Base-by-base conservation (phyloP, 306 rosid species). In the Arachis stenosperma region DNA sequence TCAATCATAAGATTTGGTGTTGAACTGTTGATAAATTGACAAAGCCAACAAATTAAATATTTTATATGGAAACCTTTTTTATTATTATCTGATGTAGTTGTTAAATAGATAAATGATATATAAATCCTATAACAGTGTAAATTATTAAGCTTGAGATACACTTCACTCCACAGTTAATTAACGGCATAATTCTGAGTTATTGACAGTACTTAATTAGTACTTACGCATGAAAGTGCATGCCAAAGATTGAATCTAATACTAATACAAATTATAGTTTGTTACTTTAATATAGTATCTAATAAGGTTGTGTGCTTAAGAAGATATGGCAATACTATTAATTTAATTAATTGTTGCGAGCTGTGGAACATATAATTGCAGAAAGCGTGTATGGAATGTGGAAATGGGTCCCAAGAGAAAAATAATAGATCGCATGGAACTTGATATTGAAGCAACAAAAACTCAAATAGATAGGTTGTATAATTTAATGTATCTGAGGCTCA, bases 371-470 rank as follows among this genome's bases (percentile, higher is more conserved):
- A 6, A 71, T 39, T 11, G 10, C 2, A 5, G 51, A 70, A 43
- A 51, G 41, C 36, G 27, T 42, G 37, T 15, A 36, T 8, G 10
- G 13, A 30, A 13, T 47, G 67, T 10, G 37, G 22, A 46, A n/a
- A 10, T 50, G 52, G 69, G 69, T 50, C 69, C 69, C 77, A 17
- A 7, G 3, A 48, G 51, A 48, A 50, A 6, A 50, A 12, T 39
- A 55, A 55, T 5, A 4, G 22, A 17, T 33, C 37, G 47, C 30
- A 39, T 17, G 69, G 52, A 73, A 40, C 63, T 62, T 40, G 7
- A 17, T 29, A 39, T 6, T 73, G 70, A 73, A 73, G 78, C 70
- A 52, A 52, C 8, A 52, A 14, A 33, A 33, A 33, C 37, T 33
- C 37, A 33, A 33, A 33, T 33, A 33, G 27, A 2, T 33, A 33